Percentiles rank a stretch among this genome's conserved stretches.
phyloP scores from a whole-genome alignment of 2,329 filamentous ascomycete species.

The Pseudocercospora cruenta region DNA sequence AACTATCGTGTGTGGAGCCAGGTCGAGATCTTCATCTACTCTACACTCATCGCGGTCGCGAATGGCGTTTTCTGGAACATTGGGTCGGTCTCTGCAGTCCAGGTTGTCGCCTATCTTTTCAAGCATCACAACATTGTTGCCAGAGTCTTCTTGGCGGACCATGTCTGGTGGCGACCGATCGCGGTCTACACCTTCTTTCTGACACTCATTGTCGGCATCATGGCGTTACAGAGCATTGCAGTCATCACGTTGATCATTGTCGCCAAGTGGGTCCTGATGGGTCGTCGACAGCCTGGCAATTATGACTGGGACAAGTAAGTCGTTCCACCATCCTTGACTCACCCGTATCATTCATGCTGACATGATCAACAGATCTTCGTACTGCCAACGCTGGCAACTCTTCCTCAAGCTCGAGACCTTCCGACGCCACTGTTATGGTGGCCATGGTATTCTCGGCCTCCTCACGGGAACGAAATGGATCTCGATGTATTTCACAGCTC shows the following conservation, averaged over 20 bases:
- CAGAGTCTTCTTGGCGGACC: slow-evolving; percentile 18
- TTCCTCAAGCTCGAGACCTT: slow-evolving; percentile 58
- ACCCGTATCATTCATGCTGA: slow-evolving; percentile 19
- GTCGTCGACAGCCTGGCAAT: slow-evolving; percentile 55
- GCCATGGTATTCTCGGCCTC: slow-evolving; percentile 56
- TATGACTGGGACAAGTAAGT: slow-evolving; percentile 60
- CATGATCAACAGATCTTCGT: slow-evolving; percentile 33
- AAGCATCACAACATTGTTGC: slow-evolving; percentile 25
- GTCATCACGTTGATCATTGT: slow-evolving; percentile 51
- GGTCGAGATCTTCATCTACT: slow-evolving; percentile 56
- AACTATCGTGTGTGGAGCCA: slow-evolving; percentile 56
- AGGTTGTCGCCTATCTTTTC: slow-evolving; percentile 48
- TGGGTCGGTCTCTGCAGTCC: slow-evolving; percentile 53
- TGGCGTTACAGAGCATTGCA: slow-evolving; percentile 48
- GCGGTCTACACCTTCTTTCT: slow-evolving; percentile 49
- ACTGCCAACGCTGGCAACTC: slow-evolving; percentile 63
- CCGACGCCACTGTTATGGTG: slow-evolving; percentile 55
- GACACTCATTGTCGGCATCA: slow-evolving; percentile 48
- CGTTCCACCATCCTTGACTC: slow-evolving; percentile 22
- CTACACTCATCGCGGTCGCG: slow-evolving; percentile 51
- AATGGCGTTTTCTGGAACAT: slow-evolving; percentile 58
- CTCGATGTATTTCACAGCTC: slow-evolving; percentile 56
- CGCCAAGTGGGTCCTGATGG: slow-evolving; percentile 58
- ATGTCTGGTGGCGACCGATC: slow-evolving; percentile 37
- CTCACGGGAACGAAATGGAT: slow-evolving; percentile 59